Evolutionary conservation across 352 stramenopile species (phyloP).

Genomic region (Albugo candida): DNA sequence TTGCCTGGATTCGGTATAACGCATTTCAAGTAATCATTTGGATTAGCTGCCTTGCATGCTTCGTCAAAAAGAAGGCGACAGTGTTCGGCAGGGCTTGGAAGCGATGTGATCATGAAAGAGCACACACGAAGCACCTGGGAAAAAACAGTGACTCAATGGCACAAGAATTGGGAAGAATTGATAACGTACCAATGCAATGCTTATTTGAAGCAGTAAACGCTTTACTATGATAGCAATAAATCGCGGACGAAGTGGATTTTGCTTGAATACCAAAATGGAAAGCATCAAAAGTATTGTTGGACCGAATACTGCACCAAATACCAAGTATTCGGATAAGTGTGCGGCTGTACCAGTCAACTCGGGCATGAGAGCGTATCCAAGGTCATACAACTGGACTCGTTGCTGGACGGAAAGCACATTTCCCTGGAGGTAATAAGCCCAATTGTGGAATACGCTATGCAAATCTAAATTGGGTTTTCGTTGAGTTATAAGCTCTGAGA

Average conservation of each 20-base stretch:
- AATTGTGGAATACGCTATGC: constrained; percentile 70
- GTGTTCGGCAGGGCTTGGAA: constrained; percentile 43
- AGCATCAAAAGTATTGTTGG: constrained; percentile 47
- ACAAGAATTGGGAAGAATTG: background rate
- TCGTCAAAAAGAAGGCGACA: constrained; percentile 56
- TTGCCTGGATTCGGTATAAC: constrained; percentile 28
- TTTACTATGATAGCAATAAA: constrained; percentile 69
- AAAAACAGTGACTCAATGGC: background rate
- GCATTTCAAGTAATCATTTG: constrained; percentile 27
- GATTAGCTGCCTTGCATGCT: constrained; percentile 27
- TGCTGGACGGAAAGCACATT: constrained; percentile 40
- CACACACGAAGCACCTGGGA: constrained; percentile 33
- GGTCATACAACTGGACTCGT: constrained; percentile 50
- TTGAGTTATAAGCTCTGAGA: background rate
- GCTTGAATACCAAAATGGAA: constrained; percentile 37
- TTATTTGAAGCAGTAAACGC: constrained; percentile 60
- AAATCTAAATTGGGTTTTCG: constrained; percentile 17
- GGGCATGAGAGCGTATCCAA: constrained; percentile 53
- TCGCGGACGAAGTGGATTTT: constrained; percentile 38
- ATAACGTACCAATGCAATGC: constrained; percentile 25
- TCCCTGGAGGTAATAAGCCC: constrained; percentile 69
- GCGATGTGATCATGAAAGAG: constrained; percentile 61
- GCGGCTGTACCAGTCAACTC: constrained; percentile 25
- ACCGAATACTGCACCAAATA: constrained; percentile 52
- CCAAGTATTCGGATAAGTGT: constrained; percentile 47